phyloP scores from a whole-genome alignment of 2,329 filamentous ascomycete species.

The Fusarium nelsonii region DNA sequence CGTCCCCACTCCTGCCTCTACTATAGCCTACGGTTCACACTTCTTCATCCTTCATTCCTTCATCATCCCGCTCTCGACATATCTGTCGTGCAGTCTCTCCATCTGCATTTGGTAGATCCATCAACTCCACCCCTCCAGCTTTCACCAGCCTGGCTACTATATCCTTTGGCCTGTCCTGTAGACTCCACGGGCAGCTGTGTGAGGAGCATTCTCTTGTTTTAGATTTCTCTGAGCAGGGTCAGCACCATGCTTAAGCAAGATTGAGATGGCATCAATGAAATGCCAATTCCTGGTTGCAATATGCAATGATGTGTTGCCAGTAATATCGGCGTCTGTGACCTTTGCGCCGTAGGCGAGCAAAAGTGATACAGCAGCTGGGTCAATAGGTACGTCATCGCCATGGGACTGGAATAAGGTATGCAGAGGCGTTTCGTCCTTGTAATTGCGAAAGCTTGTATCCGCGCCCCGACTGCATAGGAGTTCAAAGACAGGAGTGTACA shows the following conservation, averaged over 20 bases:
- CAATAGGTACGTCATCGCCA: not conserved
- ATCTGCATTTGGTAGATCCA: not conserved
- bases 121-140: not conserved
- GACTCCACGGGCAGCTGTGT: too few relatives aligned
- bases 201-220: not conserved
- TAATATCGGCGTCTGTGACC: not conserved
- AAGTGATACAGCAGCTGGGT: not conserved
- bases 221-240: not conserved
- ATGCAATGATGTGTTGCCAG: not conserved
- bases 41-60: not conserved
- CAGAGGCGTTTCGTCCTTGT: not conserved
- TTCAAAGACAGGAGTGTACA: not conserved
- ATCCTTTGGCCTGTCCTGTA: too few relatives aligned
- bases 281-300: not conserved
- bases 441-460: not conserved
- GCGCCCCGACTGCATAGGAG: not conserved
- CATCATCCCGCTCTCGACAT: not conserved
- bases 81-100: not conserved
- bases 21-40: too few relatives aligned
- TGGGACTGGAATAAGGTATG: not conserved
- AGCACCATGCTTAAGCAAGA: not conserved
- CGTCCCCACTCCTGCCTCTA: too few relatives aligned
- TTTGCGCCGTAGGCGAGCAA: not conserved
- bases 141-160: not conserved
- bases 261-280: not conserved